Evolutionary conservation across 768 basidiomycete genomes (phyloP), one percentile per base, ranked within the genome.

Genomic region (Hygrophoropsis aurantiaca): DNA sequence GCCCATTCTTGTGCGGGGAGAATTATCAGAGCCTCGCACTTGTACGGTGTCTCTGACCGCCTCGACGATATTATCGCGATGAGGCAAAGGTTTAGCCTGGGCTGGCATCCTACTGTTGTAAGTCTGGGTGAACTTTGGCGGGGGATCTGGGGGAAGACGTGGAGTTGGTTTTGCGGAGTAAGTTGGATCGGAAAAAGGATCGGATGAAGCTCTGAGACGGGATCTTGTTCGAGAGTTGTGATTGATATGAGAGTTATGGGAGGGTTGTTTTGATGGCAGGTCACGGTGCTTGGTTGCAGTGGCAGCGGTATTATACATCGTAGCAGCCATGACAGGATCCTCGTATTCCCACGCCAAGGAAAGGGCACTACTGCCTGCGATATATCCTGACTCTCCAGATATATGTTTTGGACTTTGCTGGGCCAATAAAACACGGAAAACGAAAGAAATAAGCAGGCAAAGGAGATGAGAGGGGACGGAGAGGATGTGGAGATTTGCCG

Each of bases 31-130:
- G 33, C 69, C 62, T 40, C 74, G 77, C 55, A 85, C 67, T 47
- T 75, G 74, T 19, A 87, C 84, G 41, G 86, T 84, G 50, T 90
- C 84, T 53, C 81, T 75, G 53, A 87, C 79, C 35, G 85, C 80
- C 26, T 87, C 82, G 46, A 74, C 60, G 66, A 84, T 77, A 52
- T 74, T 62, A 50, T 68, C 64, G 33, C 70, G 58, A 51, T 68
- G 68, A 16, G 57, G 57, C 25, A 54, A 57, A 15, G 66, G 68
- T 40, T 70, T 70, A 44, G 49, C 47, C 40, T 54, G 34, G 53
- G 56, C 11, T 60, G 50, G 24, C 51, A 68, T 11, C 54, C 60
- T 62, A 57, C 45, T 67, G 44, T 54, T 35, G 5, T 58, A 54
- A 8, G 49, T 50, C 15, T 44, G 26, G 19, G 61, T 52, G 19